Percentiles rank a stretch among this genome's conserved stretches.
These are phyloP conservation scores for Populus simonii DNA, from an alignment of 345 rosid genomes.

Conservation along the genomic window DNA sequence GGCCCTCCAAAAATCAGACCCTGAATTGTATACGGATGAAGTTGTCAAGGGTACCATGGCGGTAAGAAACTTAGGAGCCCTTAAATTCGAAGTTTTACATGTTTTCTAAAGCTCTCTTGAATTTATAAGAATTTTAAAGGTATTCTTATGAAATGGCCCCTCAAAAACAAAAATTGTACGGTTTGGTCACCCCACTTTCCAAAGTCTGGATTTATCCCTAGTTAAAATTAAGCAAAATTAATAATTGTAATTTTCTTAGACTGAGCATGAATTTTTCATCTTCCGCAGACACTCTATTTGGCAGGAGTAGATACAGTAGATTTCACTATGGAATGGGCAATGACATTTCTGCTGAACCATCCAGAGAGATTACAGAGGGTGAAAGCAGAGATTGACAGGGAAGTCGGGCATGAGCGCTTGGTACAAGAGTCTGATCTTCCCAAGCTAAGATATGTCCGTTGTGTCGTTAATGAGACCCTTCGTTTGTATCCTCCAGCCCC, in stretches of 20 bases:
- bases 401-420: conserved; percentile 16
- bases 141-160: too few species aligned
- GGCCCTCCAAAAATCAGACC: conserved; percentile 16
- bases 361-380: conserved; percentile 19
- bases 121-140: too few species aligned
- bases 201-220: too few species aligned
- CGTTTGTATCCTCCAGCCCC: conserved; percentile 25
- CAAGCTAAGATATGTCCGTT: conserved; percentile 20
- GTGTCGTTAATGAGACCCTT: conserved; percentile 21
- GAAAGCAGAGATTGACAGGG: conserved; percentile 16
- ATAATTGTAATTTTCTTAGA: too few species aligned
- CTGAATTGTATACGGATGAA: conserved; percentile 13
- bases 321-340: conserved; percentile 33
- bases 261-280: too few species aligned
- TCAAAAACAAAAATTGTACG: too few species aligned
- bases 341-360: conserved; percentile 38
- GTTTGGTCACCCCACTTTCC: too few species aligned
- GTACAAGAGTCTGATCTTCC: conserved; percentile 24
- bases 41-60: conserved; percentile 16
- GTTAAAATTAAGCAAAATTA: too few species aligned
- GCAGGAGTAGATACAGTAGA: conserved; percentile 35
- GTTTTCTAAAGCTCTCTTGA: too few species aligned
- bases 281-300: conserved; percentile 12
- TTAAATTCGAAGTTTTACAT: too few species aligned
- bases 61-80: neutral